phyloP scores from a whole-genome alignment of 176 grass and related monocot genomes.

The Bonia amplexicaulis region DNA sequence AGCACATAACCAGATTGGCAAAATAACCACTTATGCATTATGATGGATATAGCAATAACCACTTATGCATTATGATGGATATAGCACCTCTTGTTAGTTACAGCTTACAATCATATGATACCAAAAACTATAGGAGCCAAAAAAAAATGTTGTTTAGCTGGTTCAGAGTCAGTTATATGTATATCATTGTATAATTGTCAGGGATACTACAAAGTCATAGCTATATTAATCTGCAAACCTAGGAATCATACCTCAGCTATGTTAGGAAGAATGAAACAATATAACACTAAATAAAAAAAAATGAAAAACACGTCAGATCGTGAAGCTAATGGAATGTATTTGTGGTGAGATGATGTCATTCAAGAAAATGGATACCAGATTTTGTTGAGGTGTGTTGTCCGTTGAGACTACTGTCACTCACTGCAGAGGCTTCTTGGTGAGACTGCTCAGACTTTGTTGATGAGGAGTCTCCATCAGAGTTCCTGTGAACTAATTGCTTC shows the following conservation, averaged over 20 bases:
- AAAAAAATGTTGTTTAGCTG: not conserved
- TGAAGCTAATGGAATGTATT: not conserved
- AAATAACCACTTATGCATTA: too few species aligned
- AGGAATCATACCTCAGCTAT: not conserved
- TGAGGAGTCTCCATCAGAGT: conserved; percentile 36
- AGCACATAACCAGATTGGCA: too few species aligned
- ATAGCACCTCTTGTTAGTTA: not conserved
- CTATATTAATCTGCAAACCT: not conserved
- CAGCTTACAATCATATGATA: not conserved
- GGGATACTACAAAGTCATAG: conserved; percentile 1
- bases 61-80: too few species aligned
- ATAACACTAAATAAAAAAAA: not conserved
- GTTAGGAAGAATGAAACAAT: not conserved
- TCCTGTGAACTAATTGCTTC: conserved; percentile 40
- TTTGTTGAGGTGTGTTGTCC: conserved; percentile 29
- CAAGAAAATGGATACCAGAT: conserved; percentile 47
- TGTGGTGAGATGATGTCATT: not conserved
- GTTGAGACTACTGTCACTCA: conserved; percentile 46
- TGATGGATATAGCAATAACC: too few species aligned
- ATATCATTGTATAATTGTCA: not conserved
- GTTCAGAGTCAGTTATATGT: not conserved
- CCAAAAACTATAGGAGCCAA: not conserved
- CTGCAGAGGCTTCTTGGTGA: conserved; percentile 61
- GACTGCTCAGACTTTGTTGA: conserved; percentile 51
- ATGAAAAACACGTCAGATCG: not conserved